A percentile compares a stretch with the other conserved stretches of the same genome.
These are phyloP conservation scores for Suillus paluster DNA, from an alignment of 768 basidiomycete genomes.

Conservation along the genomic window DNA sequence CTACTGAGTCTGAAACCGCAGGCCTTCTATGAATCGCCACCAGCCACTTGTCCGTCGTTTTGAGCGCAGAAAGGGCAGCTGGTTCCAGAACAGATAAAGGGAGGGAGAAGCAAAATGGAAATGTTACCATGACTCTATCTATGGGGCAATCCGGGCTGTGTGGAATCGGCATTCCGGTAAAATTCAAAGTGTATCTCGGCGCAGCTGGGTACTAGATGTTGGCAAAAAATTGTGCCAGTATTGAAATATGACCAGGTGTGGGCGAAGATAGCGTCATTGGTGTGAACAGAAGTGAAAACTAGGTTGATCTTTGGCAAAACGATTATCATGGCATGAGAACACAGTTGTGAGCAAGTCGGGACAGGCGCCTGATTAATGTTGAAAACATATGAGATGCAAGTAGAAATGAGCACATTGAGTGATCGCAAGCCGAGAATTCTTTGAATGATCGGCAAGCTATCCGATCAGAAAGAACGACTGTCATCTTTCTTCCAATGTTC, in stretches of 20 bases:
- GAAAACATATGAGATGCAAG: no score
- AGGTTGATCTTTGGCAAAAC: neutral
- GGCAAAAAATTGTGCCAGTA: neutral
- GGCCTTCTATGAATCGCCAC: neutral
- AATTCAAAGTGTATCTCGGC: neutral
- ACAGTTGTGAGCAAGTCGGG: neutral
- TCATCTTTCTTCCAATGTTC: no score
- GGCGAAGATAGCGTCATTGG: neutral
- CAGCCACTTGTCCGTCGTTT: neutral
- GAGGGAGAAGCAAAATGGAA: neutral
- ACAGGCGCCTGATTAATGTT: no score
- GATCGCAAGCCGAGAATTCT: no score
- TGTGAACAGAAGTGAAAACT: neutral
- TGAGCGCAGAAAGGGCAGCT: neutral
- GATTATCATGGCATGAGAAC: neutral
- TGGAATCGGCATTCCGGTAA: neutral
- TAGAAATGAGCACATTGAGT: no score
- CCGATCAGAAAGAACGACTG: no score
- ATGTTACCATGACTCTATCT: neutral
- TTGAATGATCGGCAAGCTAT: no score
- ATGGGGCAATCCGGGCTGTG: neutral
- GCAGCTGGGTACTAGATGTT: neutral
- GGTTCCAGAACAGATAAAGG: neutral
- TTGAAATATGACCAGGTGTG: conserved; percentile 1
- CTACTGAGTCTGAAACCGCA: neutral